Evolutionary conservation across 2,329 filamentous ascomycete genomes (phyloP).

Genomic region (Fusarium begoniae): DNA sequence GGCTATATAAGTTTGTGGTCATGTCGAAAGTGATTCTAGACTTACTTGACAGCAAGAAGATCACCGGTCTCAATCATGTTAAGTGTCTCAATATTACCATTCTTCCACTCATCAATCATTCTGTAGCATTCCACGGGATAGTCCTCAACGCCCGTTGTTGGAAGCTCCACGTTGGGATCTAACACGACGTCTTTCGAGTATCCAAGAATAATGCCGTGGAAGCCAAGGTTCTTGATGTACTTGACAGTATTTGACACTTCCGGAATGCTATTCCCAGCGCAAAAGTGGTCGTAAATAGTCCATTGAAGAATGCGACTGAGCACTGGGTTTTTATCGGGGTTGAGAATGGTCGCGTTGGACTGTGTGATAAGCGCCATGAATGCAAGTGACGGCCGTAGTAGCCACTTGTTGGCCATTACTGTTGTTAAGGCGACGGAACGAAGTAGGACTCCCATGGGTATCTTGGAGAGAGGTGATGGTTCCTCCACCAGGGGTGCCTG

Average conservation of each 20-base stretch:
- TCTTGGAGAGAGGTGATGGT: constrained; percentile 25
- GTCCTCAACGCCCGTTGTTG: background rate
- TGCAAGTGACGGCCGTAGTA: constrained; percentile 39
- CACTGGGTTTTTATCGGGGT: constrained; percentile 53
- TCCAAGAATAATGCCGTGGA: constrained; percentile 61
- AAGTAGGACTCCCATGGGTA: constrained; percentile 36
- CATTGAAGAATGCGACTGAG: constrained; percentile 55
- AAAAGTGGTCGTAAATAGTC: constrained; percentile 65
- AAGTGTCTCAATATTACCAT: constrained; percentile 62
- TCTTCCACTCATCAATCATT: constrained; percentile 57
- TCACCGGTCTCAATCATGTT: constrained; percentile 61
- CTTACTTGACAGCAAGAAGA: constrained; percentile 67
- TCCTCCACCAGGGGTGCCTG: background rate
- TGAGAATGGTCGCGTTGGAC: constrained; percentile 49
- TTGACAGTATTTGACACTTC: constrained; percentile 58
- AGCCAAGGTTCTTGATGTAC: constrained; percentile 59
- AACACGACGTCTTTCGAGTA: constrained; percentile 61
- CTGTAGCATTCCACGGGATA: constrained; percentile 26
- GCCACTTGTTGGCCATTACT: constrained; percentile 39
- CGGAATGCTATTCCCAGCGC: constrained; percentile 58
- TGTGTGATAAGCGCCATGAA: constrained; percentile 37
- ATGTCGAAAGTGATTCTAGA: too few relatives aligned
- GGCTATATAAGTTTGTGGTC: background rate
- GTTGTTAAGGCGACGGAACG: constrained; percentile 42
- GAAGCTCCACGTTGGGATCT: constrained; percentile 41